Conservation (phyloP, 1,139 yeast species). For the Debaryomyces sp. region DNA sequence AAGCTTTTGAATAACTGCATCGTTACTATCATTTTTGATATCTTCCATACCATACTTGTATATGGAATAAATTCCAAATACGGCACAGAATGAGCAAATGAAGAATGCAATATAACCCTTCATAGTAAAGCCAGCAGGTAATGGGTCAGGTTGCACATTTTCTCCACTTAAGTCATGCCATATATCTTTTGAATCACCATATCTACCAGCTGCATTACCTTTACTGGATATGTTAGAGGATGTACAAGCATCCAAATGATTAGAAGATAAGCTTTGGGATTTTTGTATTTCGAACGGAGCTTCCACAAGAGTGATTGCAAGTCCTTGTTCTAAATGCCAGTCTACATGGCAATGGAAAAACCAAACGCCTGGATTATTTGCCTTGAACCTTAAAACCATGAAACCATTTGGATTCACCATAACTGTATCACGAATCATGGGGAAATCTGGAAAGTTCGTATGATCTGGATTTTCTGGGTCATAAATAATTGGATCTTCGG, state of each 20-base stretch:
- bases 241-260: conserved; percentile 63
- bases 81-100: conserved; percentile 76
- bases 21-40: conserved; percentile 55
- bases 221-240: conserved; percentile 47
- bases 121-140: conserved; percentile 88
- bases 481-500: conserved; percentile 39
- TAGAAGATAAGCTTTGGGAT: conserved; percentile 50
- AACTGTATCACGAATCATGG: conserved; percentile 72
- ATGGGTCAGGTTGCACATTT: conserved; percentile 59
- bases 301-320: conserved; percentile 54
- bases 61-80: conserved; percentile 76
- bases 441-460: conserved; percentile 46
- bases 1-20: conserved; percentile 53
- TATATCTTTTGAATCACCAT: conserved; percentile 37
- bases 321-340: conserved; percentile 67
- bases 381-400: conserved; percentile 59
- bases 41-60: conserved; percentile 84
- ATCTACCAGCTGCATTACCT: conserved; percentile 90
- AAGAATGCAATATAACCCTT: conserved; percentile 88
- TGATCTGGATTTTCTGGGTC: conserved; percentile 36
- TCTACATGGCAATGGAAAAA: conserved; percentile 68
- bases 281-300: conserved; percentile 58
- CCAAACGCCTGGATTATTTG: conserved; percentile 66
- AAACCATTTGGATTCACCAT: conserved; percentile 69
- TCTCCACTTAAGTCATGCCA: conserved; percentile 72